Evolutionary conservation across 2,329 filamentous ascomycete species (phyloP), one percentile per base, ranked within the genome.

Genomic region (Lecanicillium sp.): DNA sequence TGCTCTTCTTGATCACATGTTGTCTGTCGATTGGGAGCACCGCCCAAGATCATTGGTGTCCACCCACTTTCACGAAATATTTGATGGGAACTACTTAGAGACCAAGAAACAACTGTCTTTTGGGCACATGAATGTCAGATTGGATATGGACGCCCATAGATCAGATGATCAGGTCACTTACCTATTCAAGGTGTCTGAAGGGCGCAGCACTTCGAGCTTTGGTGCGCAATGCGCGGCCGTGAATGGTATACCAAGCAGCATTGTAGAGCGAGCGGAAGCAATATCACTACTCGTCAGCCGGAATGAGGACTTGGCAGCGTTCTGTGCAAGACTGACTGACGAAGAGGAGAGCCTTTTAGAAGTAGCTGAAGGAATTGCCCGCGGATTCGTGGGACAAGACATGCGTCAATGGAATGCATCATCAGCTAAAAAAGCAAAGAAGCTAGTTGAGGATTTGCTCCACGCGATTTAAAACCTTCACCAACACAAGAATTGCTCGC

Each of bases 171-270:
- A 85, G 47, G 70, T 88, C 20, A 79, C 74, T 0, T 87, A 84
- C 51, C 71, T 95, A 1, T 94, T 90, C 58, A 82, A 78, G 19
- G 62, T 83, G n/a, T 52, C 60, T 4, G 49, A 66, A 3, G 89
- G 89, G 1, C 72, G 80, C 40, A 90, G 81, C 49, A 77, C 68
- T 7, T 83, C 84, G 12, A 95, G 88, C 53, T 94, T 94, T 52
- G 92, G 92, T 1, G 85, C 80, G 19, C 73, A 75, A 59, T 96
- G 92, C 54, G 92, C 92, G 19, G 79, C 80, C 4, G 75, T 94
- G 58, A 95, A 94, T 51, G 89, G 89, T 1, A 78, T 98, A 12
- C 80, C 86, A 20, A 53, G 62, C 14, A 68, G 72, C 5, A 75
- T 96, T 9, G 73, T 95, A 6, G 65, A 81, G 13, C 76, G 89